These are phyloP conservation scores for Malassezia yamatoensis DNA, from an alignment of 1,284 basidiomycete genomes.

Conservation along the genomic window DNA sequence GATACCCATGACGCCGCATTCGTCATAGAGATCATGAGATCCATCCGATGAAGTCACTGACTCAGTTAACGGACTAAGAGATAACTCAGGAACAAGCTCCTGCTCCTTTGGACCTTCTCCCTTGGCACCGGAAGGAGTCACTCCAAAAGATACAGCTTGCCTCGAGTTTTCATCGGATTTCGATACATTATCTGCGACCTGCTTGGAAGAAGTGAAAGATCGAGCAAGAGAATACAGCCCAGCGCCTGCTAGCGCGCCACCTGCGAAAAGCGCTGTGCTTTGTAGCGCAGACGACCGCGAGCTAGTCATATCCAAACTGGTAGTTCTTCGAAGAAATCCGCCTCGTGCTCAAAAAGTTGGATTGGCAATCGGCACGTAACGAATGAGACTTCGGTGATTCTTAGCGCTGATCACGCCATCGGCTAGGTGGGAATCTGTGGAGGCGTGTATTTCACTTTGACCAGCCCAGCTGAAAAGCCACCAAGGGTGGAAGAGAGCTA, in stretches of 20 bases:
- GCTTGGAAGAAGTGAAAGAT: neutral
- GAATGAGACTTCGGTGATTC: neutral
- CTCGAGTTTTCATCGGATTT: neutral
- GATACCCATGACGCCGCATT: conserved; percentile 13
- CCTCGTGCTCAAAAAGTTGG: too few relatives aligned
- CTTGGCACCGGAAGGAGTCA: neutral
- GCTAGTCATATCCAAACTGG: conserved; percentile 5
- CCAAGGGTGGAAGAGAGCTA: too few relatives aligned
- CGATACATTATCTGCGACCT: neutral
- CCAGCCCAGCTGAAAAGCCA: too few relatives aligned
- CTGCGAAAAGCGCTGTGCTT: conserved; percentile 9
- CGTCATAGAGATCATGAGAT: conserved; percentile 3
- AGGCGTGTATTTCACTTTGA: too few relatives aligned
- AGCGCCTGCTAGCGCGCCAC: conserved; percentile 12
- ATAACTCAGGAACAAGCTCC: neutral
- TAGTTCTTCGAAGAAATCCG: too few relatives aligned
- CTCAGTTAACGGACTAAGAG: neutral
- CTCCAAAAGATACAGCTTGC: neutral
- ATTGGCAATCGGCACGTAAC: neutral
- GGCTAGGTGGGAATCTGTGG: too few relatives aligned
- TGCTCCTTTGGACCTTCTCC: neutral
- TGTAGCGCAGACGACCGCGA: conserved; percentile 9
- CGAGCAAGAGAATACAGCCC: conserved; percentile 13
- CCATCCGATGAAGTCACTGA: conserved; percentile 1
- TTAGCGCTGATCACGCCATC: neutral